phyloP scores from a whole-genome alignment of 2,329 filamentous ascomycete genomes.

The Davidsoniella eucalypti region DNA sequence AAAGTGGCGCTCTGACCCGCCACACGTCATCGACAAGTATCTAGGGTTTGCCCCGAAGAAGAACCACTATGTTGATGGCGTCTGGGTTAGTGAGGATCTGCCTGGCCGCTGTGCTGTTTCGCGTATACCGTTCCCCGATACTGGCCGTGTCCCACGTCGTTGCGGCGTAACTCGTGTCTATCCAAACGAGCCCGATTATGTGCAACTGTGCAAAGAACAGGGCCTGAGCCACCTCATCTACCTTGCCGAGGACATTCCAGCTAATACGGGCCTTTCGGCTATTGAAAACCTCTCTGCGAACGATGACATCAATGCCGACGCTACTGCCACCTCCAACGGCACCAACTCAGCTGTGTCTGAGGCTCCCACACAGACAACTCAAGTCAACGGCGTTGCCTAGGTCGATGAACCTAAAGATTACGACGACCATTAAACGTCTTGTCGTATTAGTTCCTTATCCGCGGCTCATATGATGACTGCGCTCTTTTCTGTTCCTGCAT shows the following conservation, averaged over 20 bases:
- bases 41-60: slow-evolving; percentile 38
- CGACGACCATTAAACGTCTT: background rate
- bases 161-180: slow-evolving; percentile 32
- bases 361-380: background rate
- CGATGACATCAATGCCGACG: background rate
- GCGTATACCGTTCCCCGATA: slow-evolving; percentile 36
- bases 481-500: background rate
- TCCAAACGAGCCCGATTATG: slow-evolving; percentile 41
- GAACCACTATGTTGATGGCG: slow-evolving; percentile 42
- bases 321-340: no score
- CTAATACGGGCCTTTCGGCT: background rate
- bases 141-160: slow-evolving; percentile 35
- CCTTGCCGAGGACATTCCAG: background rate
- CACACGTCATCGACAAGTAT: slow-evolving; percentile 28
- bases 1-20: slow-evolving; percentile 44
- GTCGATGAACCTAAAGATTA: background rate
- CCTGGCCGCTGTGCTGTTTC: slow-evolving; percentile 31
- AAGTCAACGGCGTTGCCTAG: background rate
- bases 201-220: slow-evolving; percentile 37
- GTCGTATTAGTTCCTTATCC: background rate
- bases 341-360: background rate
- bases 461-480: background rate
- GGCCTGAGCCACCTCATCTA: slow-evolving; percentile 37
- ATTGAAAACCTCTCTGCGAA: background rate
- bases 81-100: slow-evolving; percentile 30